phyloP scores from a whole-genome alignment of 768 basidiomycete genomes.

The Mrakia blollopis region DNA sequence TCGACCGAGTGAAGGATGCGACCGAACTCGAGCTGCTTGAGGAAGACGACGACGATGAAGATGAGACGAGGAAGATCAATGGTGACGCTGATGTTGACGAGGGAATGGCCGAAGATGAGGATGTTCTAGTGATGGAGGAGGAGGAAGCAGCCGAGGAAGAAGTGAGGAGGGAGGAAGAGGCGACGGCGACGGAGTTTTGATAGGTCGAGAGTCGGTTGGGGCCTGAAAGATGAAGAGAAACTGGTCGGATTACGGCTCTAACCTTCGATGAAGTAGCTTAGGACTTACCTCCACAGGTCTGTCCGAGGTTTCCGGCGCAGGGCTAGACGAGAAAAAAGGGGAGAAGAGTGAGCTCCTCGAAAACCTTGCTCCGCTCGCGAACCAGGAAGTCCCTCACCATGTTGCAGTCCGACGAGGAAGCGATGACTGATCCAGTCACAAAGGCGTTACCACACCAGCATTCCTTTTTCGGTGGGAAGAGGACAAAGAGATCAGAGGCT shows the following conservation, averaged over 20 bases:
- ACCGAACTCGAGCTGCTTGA: not conserved
- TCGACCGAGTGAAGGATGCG: not conserved
- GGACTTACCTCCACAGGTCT: not conserved
- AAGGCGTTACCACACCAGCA: conserved; percentile 18
- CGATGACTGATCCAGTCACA: not conserved
- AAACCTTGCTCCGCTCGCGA: too few species aligned
- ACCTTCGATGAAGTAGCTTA: too few species aligned
- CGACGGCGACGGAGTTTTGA: not conserved
- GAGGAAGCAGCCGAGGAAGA: not conserved
- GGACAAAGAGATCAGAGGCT: not conserved
- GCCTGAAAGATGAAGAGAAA: not conserved
- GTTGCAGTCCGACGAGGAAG: conserved; percentile 8
- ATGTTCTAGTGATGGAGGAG: not conserved
- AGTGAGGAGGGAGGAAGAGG: not conserved
- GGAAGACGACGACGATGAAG: too few species aligned
- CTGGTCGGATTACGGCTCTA: too few species aligned
- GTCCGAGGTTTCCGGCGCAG: not conserved
- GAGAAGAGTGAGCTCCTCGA: not conserved
- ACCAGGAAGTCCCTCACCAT: not conserved
- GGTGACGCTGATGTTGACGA: not conserved
- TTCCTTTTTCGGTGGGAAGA: not conserved
- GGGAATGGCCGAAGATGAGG: not conserved
- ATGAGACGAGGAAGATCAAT: not conserved
- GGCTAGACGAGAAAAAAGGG: not conserved
- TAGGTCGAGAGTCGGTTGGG: not conserved